Evolutionary conservation across 768 basidiomycete genomes (phyloP).

Genomic region (Agaricus subrufescens): DNA sequence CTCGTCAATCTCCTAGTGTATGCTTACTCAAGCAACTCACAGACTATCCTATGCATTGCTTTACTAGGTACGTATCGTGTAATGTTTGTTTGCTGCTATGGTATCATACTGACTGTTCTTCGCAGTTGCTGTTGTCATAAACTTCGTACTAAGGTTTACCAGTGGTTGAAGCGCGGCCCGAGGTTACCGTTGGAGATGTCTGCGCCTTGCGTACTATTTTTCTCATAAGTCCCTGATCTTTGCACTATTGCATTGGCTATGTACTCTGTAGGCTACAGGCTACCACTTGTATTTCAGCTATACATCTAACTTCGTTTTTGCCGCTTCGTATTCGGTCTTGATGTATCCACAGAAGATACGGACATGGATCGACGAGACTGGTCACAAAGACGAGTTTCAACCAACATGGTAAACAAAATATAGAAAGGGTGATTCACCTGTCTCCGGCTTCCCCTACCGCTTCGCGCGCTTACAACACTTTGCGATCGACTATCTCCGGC

Average conservation of each 20-base stretch:
- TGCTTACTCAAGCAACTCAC: conserved; percentile 6
- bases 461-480: conserved; percentile 58
- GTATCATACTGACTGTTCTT: conserved; percentile 7
- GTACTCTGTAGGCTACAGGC: neutral
- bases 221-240: neutral
- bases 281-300: neutral
- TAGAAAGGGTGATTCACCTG: conserved; percentile 37
- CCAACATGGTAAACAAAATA: neutral
- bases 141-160: conserved; percentile 81
- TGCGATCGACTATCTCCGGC: conserved; percentile 52
- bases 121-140: conserved; percentile 77
- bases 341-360: conserved; percentile 70
- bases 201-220: neutral
- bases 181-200: neutral
- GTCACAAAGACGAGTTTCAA: neutral
- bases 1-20: neutral
- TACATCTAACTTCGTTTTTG: conserved; percentile 45
- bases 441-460: conserved; percentile 48
- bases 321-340: conserved; percentile 50
- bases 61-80: conserved; percentile 54
- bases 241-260: neutral
- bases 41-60: conserved; percentile 83
- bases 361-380: conserved; percentile 66
- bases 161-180: conserved; percentile 19
- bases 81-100: neutral